A percentile compares a stretch with the other conserved stretches of the same genome.
phyloP scores from a whole-genome alignment of 2,329 filamentous ascomycete species.

The Colletotrichum sp. region DNA sequence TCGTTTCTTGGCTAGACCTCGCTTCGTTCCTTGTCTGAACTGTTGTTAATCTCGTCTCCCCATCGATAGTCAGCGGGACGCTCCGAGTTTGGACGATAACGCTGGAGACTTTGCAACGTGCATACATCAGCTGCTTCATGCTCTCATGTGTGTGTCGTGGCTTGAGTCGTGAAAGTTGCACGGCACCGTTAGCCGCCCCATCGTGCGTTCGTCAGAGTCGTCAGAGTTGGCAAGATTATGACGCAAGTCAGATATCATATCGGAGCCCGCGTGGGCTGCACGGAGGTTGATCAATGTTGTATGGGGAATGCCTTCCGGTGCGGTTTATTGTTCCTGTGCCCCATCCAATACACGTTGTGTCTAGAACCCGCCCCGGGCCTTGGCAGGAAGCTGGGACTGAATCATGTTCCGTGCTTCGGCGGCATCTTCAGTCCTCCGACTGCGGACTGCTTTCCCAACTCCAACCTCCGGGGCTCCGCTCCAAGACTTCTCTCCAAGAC shows the following conservation, averaged over 20 bases:
- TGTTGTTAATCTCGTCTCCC: not conserved
- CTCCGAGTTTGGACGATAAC: not conserved
- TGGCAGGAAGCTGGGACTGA: slow-evolving; percentile 10
- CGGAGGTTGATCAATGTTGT: not conserved
- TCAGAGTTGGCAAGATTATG: not conserved
- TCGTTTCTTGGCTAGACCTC: not conserved
- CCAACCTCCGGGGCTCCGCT: not conserved
- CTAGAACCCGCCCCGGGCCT: not conserved
- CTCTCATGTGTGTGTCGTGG: not conserved
- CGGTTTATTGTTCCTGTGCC: not conserved
- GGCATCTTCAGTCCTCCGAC: not conserved
- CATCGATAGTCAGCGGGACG: not conserved
- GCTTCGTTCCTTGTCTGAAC: not conserved
- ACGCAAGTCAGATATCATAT: slow-evolving; percentile 16
- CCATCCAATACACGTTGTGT: not conserved
- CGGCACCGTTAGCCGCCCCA: not conserved
- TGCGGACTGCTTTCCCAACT: not conserved
- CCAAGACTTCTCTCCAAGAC: not conserved
- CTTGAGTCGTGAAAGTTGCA: not conserved
- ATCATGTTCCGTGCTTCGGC: slow-evolving; percentile 5
- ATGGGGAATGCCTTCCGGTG: not conserved
- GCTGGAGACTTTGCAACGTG: not conserved
- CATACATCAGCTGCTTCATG: not conserved
- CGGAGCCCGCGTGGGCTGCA: not conserved
- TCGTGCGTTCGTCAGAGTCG: not conserved